A percentile compares a stretch with the other conserved stretches of the same genome.
phyloP scores from a whole-genome alignment of 2,329 filamentous ascomycete genomes.

The Tolypocladium album region DNA sequence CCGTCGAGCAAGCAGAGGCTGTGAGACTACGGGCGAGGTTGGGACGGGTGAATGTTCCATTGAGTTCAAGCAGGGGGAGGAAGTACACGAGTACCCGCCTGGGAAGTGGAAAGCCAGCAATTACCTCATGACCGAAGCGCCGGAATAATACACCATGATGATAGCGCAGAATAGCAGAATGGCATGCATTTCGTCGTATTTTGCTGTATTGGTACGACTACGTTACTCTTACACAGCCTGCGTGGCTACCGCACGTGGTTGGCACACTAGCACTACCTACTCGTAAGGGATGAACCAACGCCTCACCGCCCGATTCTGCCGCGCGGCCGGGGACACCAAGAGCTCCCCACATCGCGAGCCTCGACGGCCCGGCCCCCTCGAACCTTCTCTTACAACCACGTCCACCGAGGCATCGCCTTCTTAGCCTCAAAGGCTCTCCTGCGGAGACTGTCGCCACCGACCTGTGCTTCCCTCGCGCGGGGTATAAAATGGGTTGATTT shows the following conservation, averaged over 20 bases:
- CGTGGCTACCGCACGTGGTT: neutral
- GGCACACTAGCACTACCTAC: too few relatives aligned
- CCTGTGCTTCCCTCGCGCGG: neutral
- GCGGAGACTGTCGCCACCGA: neutral
- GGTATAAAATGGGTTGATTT: neutral
- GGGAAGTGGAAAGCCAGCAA: neutral
- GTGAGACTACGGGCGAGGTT: constrained; percentile 2
- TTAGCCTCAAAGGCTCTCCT: neutral
- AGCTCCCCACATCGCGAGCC: neutral
- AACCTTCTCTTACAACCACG: neutral
- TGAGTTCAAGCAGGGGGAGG: too few relatives aligned
- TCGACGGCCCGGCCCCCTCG: neutral
- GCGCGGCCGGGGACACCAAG: neutral
- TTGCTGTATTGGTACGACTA: too few relatives aligned
- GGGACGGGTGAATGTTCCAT: neutral
- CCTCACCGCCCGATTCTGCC: neutral
- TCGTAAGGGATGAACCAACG: too few relatives aligned
- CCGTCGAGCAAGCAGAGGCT: constrained; percentile 22
- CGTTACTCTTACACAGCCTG: too few relatives aligned
- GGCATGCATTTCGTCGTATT: neutral
- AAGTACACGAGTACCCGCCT: neutral
- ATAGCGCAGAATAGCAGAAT: neutral
- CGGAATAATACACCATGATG: neutral
- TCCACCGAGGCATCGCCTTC: neutral
- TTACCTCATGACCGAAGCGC: neutral